A percentile compares a stretch with the other conserved stretches of the same genome.
Evolutionary conservation across 2,329 filamentous ascomycete genomes (phyloP).

Genomic region (Beauveria brongniartii): DNA sequence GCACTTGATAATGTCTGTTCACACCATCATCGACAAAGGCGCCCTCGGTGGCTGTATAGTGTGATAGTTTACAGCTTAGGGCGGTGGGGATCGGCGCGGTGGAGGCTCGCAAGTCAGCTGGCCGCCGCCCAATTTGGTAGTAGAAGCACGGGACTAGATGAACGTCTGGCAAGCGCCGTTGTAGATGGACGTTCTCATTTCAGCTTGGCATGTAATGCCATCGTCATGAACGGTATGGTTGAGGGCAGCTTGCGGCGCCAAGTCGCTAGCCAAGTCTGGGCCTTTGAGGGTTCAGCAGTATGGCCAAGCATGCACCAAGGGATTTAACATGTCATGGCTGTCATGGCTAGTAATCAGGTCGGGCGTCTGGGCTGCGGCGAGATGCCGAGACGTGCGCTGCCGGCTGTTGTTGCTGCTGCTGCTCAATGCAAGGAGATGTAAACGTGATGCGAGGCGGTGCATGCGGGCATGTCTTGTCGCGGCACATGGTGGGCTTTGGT

Average conservation of each 20-base stretch:
- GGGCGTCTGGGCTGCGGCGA: too few species aligned
- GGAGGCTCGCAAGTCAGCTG: conserved; percentile 4
- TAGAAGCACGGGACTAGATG: background rate
- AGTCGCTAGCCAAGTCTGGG: background rate
- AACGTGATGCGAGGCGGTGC: too few species aligned
- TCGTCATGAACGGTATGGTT: background rate
- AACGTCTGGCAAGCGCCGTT: background rate
- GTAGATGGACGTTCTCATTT: background rate
- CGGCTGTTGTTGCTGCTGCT: too few species aligned
- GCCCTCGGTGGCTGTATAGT: background rate
- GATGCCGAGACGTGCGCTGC: too few species aligned
- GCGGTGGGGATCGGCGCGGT: background rate
- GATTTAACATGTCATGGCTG: too few species aligned
- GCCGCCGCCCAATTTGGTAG: conserved; percentile 1
- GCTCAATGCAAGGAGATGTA: too few species aligned
- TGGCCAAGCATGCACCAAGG: too few species aligned
- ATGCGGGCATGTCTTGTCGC: too few species aligned
- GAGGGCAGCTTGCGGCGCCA: background rate
- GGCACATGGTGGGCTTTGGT: too few species aligned
- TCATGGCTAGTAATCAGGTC: too few species aligned
- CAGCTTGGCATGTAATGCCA: background rate
- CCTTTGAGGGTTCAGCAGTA: background rate
- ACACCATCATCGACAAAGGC: background rate
- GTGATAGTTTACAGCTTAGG: background rate
- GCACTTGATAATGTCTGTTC: background rate